Evolutionary conservation across 1,284 basidiomycete species (phyloP).

Genomic region (Pterula multifida): DNA sequence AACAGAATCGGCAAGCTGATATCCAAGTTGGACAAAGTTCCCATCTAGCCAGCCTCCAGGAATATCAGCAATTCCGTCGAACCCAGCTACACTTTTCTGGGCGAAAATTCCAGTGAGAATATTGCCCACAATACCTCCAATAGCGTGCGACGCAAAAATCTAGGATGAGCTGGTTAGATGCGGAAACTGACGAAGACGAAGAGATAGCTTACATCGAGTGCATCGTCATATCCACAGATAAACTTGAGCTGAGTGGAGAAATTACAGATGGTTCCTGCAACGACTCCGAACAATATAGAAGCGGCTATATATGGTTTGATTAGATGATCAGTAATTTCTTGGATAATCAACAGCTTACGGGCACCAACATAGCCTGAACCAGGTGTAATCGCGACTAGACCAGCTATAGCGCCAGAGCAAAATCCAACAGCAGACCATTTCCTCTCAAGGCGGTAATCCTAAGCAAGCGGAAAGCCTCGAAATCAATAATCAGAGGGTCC

Average conservation of each 20-base stretch:
- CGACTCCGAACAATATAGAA: conserved; percentile 75
- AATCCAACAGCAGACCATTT: conserved; percentile 94
- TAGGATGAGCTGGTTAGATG: conserved; percentile 14
- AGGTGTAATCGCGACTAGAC: conserved; percentile 87
- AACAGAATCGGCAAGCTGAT: conserved; percentile 76
- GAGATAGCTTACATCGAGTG: conserved; percentile 53
- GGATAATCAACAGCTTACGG: conserved; percentile 23
- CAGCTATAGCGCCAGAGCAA: conserved; percentile 89
- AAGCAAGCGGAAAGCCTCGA: background rate
- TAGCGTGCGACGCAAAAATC: conserved; percentile 84
- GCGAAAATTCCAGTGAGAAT: conserved; percentile 83
- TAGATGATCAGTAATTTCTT: conserved; percentile 3
- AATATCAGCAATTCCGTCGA: conserved; percentile 70
- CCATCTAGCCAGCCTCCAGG: conserved; percentile 88
- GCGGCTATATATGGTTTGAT: conserved; percentile 38
- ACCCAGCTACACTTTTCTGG: conserved; percentile 71
- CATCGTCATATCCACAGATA: conserved; percentile 61
- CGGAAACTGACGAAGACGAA: conserved; percentile 2
- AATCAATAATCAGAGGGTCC: background rate
- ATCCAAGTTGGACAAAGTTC: conserved; percentile 74
- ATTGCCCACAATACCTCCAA: conserved; percentile 86
- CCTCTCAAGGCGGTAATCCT: conserved; percentile 86
- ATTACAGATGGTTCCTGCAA: conserved; percentile 81
- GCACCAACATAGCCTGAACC: conserved; percentile 84
- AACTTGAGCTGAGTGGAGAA: conserved; percentile 93